Evolutionary conservation across 1,139 yeast species (phyloP).

Genomic region (Saccharomyces pastorianus): DNA sequence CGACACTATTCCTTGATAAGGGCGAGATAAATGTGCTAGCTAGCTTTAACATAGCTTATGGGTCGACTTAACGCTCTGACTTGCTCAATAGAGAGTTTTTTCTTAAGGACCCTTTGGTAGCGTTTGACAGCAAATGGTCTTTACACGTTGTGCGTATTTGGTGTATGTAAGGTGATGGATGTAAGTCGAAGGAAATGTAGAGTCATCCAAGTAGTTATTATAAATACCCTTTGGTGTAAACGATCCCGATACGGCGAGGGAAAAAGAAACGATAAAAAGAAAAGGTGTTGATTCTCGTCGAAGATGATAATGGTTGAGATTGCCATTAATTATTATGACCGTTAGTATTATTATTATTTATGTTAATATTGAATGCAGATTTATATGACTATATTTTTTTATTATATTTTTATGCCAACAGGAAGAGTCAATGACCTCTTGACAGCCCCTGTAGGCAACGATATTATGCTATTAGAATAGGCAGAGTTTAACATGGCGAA

Average conservation of each 20-base stretch:
- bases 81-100: not conserved
- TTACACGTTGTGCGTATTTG: not conserved
- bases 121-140: not conserved
- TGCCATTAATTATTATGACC: not conserved
- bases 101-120: not conserved
- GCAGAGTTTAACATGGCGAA: slow-evolving; percentile 5
- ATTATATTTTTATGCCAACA: slow-evolving; percentile 23
- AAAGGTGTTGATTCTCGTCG: not conserved
- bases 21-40: not conserved
- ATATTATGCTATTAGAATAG: slow-evolving; percentile 10
- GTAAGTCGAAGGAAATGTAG: not conserved
- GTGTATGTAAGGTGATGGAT: not conserved
- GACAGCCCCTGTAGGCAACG: slow-evolving; percentile 14
- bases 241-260: not conserved
- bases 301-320: not conserved
- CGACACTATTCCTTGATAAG: not conserved
- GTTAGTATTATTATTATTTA: not conserved
- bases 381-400: slow-evolving; percentile 1
- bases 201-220: not conserved
- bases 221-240: not conserved
- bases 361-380: not conserved
- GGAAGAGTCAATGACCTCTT: slow-evolving; percentile 28
- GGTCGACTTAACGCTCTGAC: not conserved
- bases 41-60: not conserved
- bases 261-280: slow-evolving; percentile 1